Evolutionary conservation across 1,139 yeast genomes (phyloP).

Genomic region (Pichia inconspicua): DNA sequence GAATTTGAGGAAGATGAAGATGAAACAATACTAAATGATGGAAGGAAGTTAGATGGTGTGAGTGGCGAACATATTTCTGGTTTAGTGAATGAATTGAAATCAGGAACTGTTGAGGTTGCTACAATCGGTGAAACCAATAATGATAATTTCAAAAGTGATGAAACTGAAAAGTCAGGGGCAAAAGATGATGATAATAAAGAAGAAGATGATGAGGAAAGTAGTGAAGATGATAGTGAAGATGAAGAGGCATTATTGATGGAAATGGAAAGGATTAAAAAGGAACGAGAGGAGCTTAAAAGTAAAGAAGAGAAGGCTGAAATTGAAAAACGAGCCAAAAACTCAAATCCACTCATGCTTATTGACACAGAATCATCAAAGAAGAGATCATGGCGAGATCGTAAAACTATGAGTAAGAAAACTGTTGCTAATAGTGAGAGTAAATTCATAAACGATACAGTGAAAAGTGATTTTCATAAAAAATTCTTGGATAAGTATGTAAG

Average conservation of each 20-base stretch:
- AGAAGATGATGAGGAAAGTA: not conserved
- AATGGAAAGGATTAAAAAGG: constrained; percentile 33
- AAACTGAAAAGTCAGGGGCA: constrained; percentile 20
- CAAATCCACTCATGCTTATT: constrained; percentile 37
- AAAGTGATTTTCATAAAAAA: constrained; percentile 63
- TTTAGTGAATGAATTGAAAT: constrained; percentile 27
- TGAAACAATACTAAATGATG: constrained; percentile 8
- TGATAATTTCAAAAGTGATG: constrained; percentile 9
- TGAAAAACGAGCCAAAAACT: constrained; percentile 24
- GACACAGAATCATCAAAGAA: constrained; percentile 12
- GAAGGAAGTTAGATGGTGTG: constrained; percentile 15
- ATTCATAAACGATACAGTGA: constrained; percentile 59
- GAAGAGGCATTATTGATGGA: constrained; percentile 34
- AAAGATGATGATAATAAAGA: not conserved
- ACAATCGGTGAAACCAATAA: constrained; percentile 24
- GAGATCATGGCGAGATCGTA: constrained; percentile 37
- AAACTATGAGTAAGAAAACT: constrained; percentile 3
- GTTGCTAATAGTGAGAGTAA: constrained; percentile 13
- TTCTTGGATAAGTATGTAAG: constrained; percentile 61
- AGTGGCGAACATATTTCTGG: constrained; percentile 6
- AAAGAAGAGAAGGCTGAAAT: constrained; percentile 23
- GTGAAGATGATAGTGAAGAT: constrained; percentile 20
- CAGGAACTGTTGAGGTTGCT: not conserved
- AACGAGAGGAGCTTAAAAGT: constrained; percentile 20
- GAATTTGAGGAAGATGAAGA: constrained; percentile 23